Evolutionary conservation across 176 grass and related monocot genomes (phyloP).

Genomic region (Zizania latifolia): DNA sequence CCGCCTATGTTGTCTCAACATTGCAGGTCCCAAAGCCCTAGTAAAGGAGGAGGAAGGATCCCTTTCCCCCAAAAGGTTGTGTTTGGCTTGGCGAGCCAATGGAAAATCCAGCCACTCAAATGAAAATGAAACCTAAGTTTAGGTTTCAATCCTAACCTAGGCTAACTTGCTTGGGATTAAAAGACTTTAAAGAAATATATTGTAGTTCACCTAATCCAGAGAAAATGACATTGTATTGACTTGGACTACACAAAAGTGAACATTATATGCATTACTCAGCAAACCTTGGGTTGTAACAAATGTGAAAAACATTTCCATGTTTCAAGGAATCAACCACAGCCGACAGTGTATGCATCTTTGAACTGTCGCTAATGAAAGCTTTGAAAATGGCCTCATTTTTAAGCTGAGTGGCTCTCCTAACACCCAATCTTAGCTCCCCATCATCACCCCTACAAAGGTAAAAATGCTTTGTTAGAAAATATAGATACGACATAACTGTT

Average conservation of each 20-base stretch:
- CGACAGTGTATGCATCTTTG: slow-evolving; percentile 28
- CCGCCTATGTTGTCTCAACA: too few relatives aligned
- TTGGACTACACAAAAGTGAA: background rate
- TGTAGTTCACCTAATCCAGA: background rate
- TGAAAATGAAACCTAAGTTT: too few relatives aligned
- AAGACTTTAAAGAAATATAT: too few relatives aligned
- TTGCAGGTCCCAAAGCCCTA: too few relatives aligned
- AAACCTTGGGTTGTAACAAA: slow-evolving; percentile 94
- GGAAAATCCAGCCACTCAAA: too few relatives aligned
- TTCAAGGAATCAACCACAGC: slow-evolving; percentile 58
- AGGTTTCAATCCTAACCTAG: too few relatives aligned
- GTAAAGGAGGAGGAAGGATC: too few relatives aligned
- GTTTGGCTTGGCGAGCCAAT: too few relatives aligned
- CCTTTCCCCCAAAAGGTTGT: too few relatives aligned
- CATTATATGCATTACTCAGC: slow-evolving; percentile 1
- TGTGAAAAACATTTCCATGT: slow-evolving; percentile 50
- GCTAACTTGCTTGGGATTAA: too few relatives aligned
- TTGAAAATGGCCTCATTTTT: slow-evolving; percentile 55
- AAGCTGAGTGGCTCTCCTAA: slow-evolving; percentile 79
- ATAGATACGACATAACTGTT: background rate
- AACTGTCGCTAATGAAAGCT: slow-evolving; percentile 32
- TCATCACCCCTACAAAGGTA: slow-evolving; percentile 65
- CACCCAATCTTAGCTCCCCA: slow-evolving; percentile 74
- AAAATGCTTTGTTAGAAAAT: slow-evolving; percentile 13
- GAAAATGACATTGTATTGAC: background rate